Base-by-base conservation (phyloP, 2,329 filamentous ascomycete genomes). In the Pyrenophora teres region DNA sequence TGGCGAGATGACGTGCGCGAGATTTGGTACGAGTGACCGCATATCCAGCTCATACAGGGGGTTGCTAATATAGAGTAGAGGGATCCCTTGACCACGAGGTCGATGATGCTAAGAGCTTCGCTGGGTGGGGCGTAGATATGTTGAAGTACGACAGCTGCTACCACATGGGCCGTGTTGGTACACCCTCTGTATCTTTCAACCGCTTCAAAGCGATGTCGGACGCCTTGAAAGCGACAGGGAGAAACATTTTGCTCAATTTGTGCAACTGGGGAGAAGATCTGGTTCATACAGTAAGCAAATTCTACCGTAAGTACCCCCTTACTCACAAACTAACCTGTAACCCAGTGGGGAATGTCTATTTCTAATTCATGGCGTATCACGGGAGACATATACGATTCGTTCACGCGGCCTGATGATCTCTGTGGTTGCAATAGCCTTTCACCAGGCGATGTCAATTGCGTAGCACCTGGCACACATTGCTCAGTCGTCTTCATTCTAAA, bases 1-100 rank as follows among this genome's bases (percentile, higher is more conserved):
- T 0, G 81, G 81, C 36, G 74, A 67, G 12, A 58, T 63, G 51
- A 84, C 81, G 2, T 86, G 83, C 60, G 83, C 77, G 1, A 78
- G 79, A 4, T 86, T 84, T 61, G 79, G 82, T 30, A 52, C 27
- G 47, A 27, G 2, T 5, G 1, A 6, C 10, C n/a, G 30, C 7
- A 42, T 23, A 7, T 9, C 3, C 6, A 31, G 13, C 4, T 23
- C 3, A 15, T 25, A 5, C 4, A 21, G 21, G 9, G 5, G 23
- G 4, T 16, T 16, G 27, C 56, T 61, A 27, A 61, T 23, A 31
- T 23, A 1, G 6, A 19, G 27, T 27, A 65, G 62, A 57, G 15
- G 65, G 65, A 7, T 69, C 66, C 3, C 54, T 68, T 4, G 65
- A 65, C 12, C 59, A 63, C 30, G 66, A 68, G 18, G 41, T 54